Percentiles rank a stretch among this genome's conserved stretches.
These are phyloP conservation scores for Dendrostoma leiphaemia DNA, from an alignment of 2,329 filamentous ascomycete genomes.

Conservation along the genomic window DNA sequence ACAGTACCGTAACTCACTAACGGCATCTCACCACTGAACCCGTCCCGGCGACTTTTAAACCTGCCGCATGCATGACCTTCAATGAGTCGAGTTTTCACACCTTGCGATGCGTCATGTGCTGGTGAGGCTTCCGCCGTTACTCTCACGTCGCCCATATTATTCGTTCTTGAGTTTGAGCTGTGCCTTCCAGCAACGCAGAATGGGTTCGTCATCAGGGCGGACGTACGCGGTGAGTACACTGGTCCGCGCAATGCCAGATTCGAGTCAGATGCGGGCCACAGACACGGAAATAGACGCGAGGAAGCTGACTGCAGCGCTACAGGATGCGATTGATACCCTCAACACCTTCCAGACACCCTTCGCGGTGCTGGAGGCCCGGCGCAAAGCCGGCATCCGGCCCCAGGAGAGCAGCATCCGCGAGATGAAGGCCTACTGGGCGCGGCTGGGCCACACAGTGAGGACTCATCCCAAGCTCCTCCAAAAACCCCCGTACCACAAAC, in stretches of 20 bases:
- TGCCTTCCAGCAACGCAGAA: slow-evolving; percentile 1
- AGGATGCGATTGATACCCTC: slow-evolving; percentile 83
- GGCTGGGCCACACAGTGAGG: slow-evolving; percentile 69
- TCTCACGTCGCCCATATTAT: neutral
- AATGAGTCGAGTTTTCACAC: no score
- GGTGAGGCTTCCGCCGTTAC: neutral
- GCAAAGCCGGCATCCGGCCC: slow-evolving; percentile 69
- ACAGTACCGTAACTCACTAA: no score
- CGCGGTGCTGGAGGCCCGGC: slow-evolving; percentile 73
- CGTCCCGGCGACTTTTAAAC: neutral
- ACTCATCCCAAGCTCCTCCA: neutral
- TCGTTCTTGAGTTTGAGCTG: neutral
- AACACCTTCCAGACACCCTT: slow-evolving; percentile 92
- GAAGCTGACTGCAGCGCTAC: neutral
- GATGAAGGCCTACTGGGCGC: slow-evolving; percentile 74
- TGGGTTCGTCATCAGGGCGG: slow-evolving; percentile 12
- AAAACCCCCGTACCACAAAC: neutral
- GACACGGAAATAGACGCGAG: no score
- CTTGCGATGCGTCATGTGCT: slow-evolving; percentile 17
- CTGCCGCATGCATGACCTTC: no score
- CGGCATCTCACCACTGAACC: no score
- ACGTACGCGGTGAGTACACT: slow-evolving; percentile 19
- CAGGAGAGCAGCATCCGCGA: slow-evolving; percentile 71
- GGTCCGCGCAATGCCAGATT: no score
- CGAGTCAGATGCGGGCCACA: no score